A percentile compares a stretch with the other conserved stretches of the same genome.
Conservation (phyloP, 306 rosid species). For the Inga laurina region DNA sequence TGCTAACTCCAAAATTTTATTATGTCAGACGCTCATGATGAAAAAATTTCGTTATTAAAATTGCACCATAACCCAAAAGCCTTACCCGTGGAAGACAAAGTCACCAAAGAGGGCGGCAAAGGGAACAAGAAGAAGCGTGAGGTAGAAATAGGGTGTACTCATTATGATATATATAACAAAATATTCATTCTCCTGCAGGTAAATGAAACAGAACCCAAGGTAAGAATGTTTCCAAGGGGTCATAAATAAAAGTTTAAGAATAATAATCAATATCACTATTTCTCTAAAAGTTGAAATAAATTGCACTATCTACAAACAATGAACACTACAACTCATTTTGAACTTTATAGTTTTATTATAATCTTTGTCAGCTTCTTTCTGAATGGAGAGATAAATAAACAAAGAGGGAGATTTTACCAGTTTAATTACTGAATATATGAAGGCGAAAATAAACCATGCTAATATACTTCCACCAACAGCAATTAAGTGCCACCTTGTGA, state of each 20-base stretch:
- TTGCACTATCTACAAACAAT: neutral
- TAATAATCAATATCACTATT: neutral
- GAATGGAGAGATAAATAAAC: neutral
- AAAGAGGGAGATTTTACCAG: slow-evolving; percentile 53
- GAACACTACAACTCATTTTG: neutral
- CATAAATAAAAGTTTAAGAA: neutral
- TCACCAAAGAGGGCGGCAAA: slow-evolving; percentile 81
- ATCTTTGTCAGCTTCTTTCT: neutral
- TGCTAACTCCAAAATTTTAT: too few species aligned
- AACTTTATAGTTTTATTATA: neutral
- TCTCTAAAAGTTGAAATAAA: neutral
- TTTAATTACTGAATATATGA: slow-evolving; percentile 69
- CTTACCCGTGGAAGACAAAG: slow-evolving; percentile 87
- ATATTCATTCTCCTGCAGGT: slow-evolving; percentile 79
- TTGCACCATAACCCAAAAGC: neutral
- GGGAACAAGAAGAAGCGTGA: slow-evolving; percentile 78
- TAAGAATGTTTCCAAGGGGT: slow-evolving; percentile 15
- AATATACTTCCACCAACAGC: slow-evolving; percentile 93
- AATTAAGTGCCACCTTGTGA: slow-evolving; percentile 88
- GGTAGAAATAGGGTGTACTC: slow-evolving; percentile 81
- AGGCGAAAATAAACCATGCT: slow-evolving; percentile 85
- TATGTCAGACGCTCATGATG: accelerated
- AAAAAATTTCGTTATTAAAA: too few species aligned
- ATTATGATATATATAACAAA: slow-evolving; percentile 81
- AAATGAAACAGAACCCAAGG: slow-evolving; percentile 25